Base-by-base conservation (phyloP, 148 eudicot genomes). In the Rhododendron ovatum region DNA sequence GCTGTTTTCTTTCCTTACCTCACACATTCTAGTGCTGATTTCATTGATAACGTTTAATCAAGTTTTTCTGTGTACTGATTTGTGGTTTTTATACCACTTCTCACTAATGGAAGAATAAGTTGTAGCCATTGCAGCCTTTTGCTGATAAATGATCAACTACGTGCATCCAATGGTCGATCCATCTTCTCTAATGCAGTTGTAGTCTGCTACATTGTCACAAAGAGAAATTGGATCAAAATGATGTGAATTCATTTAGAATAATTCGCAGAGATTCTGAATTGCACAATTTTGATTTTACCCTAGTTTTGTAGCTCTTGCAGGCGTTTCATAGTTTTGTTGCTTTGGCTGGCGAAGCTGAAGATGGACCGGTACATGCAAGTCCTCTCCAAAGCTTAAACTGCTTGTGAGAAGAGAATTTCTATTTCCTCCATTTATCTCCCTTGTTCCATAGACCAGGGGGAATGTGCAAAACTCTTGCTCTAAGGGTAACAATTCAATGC, bases 301-400 rank as follows among this genome's bases (percentile, higher is more conserved):
- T 18, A 24, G 28, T 47, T 43, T 84, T 55, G 81, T 55, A 11
- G 71, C 81, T 67, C 82, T 84, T 76, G 69, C 53, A 3, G 81
- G 73, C 37, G 43, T 53, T 48, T 76, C 81, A 53, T 63, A 83
- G 80, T 24, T 67, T 88, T 57, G 89, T 83, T 82, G 88, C 78
- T 84, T 89, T 45, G 91, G 92, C 81, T 87, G 92, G 84, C 90
- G 87, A 57, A 91, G 82, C 71, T 89, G 89, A 35, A 92, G 92
- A 80, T 88, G 82, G 55, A 91, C 83, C 14, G 90, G 88, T 43
- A 82, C 89, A 45, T 85, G 50, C 22, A 88, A 82, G 20, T 91
- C 90, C 14, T 86, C 86, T 24, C 84, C 87, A 43, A 37, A 86
- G 90, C 84, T 87, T 67, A 89, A 86, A 33, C 86, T 89, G 82